phyloP scores from a whole-genome alignment of 2,329 filamentous ascomycete species.

The Cercospora sesami region DNA sequence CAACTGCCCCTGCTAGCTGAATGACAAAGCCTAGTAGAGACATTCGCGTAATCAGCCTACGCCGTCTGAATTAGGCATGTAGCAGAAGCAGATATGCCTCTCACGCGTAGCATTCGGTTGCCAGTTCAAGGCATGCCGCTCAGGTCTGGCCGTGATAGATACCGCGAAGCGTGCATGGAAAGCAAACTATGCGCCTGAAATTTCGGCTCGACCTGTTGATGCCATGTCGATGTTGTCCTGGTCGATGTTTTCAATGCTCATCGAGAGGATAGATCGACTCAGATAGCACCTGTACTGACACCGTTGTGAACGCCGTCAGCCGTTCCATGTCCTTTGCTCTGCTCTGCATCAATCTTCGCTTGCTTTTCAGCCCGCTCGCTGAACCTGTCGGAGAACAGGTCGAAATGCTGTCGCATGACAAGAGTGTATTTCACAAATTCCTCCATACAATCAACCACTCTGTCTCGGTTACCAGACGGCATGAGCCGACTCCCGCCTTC shows the following conservation, averaged over 20 bases:
- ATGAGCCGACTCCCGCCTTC: slow-evolving; percentile 34
- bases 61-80: too few relatives aligned
- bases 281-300: not conserved
- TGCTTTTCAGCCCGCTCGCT: slow-evolving; percentile 51
- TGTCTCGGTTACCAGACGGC: slow-evolving; percentile 31
- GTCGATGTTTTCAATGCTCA: not conserved
- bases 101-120: too few relatives aligned
- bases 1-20: too few relatives aligned
- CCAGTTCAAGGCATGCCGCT: too few relatives aligned
- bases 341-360: not conserved
- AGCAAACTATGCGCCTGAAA: too few relatives aligned
- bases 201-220: too few relatives aligned
- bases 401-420: slow-evolving; percentile 62
- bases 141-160: too few relatives aligned
- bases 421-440: slow-evolving; percentile 70
- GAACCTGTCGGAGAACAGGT: slow-evolving; percentile 62
- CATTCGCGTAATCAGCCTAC: too few relatives aligned
- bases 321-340: not conserved
- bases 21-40: too few relatives aligned
- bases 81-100: too few relatives aligned
- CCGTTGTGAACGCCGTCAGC: not conserved
- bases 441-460: slow-evolving; percentile 55
- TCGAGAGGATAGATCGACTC: not conserved
- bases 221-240: too few relatives aligned
- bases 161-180: too few relatives aligned